phyloP scores from a whole-genome alignment of 768 basidiomycete genomes.

The Boletus huronensis region DNA sequence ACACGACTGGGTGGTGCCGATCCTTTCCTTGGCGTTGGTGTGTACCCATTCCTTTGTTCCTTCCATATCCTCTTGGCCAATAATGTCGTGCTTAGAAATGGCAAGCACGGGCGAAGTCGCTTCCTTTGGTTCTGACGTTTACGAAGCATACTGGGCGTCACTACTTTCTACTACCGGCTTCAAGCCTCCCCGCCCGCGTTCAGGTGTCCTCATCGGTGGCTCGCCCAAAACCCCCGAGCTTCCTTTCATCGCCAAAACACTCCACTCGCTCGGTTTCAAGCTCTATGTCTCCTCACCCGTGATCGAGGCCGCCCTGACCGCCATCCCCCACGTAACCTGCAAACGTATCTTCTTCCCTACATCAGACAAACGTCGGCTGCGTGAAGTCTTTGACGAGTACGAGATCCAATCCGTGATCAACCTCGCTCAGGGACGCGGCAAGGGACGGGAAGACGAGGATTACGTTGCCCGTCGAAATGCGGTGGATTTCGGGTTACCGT shows the following conservation, averaged over 20 bases:
- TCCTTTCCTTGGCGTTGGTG: constrained; percentile 93
- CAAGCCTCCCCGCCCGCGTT: constrained; percentile 79
- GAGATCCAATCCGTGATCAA: constrained; percentile 96
- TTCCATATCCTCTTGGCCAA: neutral
- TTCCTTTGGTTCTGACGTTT: constrained; percentile 87
- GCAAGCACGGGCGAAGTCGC: constrained; percentile 98
- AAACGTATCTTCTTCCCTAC: constrained; percentile 96
- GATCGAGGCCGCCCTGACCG: constrained; percentile 80
- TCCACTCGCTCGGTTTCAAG: constrained; percentile 90
- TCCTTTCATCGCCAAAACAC: constrained; percentile 70
- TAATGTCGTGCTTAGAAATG: constrained; percentile 62
- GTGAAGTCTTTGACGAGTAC: constrained; percentile 90
- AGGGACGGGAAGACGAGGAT: constrained; percentile 81
- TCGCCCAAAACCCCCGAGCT: constrained; percentile 88
- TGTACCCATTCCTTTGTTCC: constrained; percentile 30
- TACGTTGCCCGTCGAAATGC: constrained; percentile 97
- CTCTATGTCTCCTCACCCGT: constrained; percentile 81
- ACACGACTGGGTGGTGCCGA: constrained; percentile 94
- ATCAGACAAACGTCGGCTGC: constrained; percentile 91
- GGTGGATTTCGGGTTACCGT: constrained; percentile 90
- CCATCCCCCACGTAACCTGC: constrained; percentile 69
- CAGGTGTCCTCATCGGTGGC: constrained; percentile 91
- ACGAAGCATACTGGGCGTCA: constrained; percentile 96
- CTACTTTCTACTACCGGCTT: constrained; percentile 95
- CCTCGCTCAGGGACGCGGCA: constrained; percentile 76